A percentile compares a stretch with the other conserved stretches of the same genome.
Evolutionary conservation across 2,329 filamentous ascomycete species (phyloP).

Genomic region (Coniochaeta sp.): DNA sequence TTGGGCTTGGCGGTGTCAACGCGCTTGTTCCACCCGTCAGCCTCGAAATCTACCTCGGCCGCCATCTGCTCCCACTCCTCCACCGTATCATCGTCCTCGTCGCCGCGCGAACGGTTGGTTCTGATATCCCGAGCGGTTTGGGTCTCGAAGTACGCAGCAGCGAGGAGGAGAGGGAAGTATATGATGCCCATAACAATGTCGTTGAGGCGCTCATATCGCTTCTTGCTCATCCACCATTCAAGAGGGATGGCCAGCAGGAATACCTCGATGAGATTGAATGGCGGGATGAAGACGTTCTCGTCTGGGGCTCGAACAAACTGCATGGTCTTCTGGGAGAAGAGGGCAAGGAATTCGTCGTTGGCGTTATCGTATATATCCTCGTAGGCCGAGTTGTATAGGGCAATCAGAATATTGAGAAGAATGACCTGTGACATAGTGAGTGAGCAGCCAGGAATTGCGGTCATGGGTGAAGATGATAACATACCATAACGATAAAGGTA

Average conservation of each 20-base stretch:
- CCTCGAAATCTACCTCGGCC: conserved; percentile 67
- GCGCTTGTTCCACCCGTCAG: conserved; percentile 77
- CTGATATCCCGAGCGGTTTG: conserved; percentile 58
- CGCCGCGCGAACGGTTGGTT: conserved; percentile 68
- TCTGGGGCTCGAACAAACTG: conserved; percentile 95
- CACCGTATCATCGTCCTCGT: conserved; percentile 79
- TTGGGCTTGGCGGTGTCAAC: conserved; percentile 73
- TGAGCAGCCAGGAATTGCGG: background rate
- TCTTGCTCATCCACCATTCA: conserved; percentile 89
- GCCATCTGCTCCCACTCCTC: conserved; percentile 91
- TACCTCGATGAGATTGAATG: conserved; percentile 90
- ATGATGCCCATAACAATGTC: conserved; percentile 80
- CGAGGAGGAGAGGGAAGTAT: conserved; percentile 75
- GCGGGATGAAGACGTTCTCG: conserved; percentile 96
- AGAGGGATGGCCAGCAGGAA: conserved; percentile 70
- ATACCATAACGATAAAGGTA: conserved; percentile 92
- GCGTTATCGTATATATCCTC: conserved; percentile 92
- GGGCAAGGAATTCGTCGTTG: conserved; percentile 88
- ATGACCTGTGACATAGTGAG: conserved; percentile 39
- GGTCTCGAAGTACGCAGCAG: conserved; percentile 68
- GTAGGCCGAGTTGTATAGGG: conserved; percentile 93
- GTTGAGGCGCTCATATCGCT: conserved; percentile 72
- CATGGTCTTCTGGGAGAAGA: conserved; percentile 92
- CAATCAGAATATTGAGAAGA: conserved; percentile 91
- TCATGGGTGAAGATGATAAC: conserved; percentile 19